Evolutionary conservation across 768 basidiomycete species (phyloP).

Genomic region (Phlebiopsis flavidoalba): DNA sequence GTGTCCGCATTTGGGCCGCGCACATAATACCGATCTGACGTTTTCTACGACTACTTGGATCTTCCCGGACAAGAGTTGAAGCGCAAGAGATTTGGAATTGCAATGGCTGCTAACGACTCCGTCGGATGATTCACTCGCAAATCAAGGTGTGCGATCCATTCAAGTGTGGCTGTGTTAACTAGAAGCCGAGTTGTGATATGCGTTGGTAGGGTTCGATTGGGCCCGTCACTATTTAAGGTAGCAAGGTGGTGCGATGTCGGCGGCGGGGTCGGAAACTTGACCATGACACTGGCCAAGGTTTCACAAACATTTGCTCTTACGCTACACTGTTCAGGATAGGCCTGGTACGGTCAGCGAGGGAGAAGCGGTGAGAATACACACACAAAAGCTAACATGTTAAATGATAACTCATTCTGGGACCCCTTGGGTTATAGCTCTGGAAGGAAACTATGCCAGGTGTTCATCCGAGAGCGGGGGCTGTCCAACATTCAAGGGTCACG

Average conservation of each 20-base stretch:
- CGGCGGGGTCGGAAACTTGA: slow-evolving; percentile 24
- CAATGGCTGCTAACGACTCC: not conserved
- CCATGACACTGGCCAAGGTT: slow-evolving; percentile 18
- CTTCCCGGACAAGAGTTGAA: slow-evolving; percentile 9
- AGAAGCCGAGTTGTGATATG: too few relatives aligned
- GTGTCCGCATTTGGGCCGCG: slow-evolving; percentile 13
- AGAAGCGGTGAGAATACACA: not conserved
- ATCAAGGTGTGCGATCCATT: not conserved
- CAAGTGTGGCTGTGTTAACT: not conserved
- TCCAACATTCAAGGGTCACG: not conserved
- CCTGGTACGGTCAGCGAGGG: slow-evolving; percentile 21
- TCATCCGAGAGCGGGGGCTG: not conserved
- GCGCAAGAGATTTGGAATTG: not conserved
- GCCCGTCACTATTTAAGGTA: slow-evolving; percentile 9
- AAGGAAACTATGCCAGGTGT: not conserved
- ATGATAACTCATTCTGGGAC: too few relatives aligned
- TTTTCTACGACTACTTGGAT: slow-evolving; percentile 7
- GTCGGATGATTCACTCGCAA: not conserved
- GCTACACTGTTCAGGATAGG: slow-evolving; percentile 27
- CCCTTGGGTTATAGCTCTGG: not conserved
- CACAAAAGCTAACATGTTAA: too few relatives aligned
- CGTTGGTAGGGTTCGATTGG: slow-evolving; percentile 21
- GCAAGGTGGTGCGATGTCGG: slow-evolving; percentile 30
- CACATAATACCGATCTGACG: slow-evolving; percentile 4
- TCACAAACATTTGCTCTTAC: slow-evolving; percentile 16